Evolutionary conservation across 495 filamentous ascomycete species (phyloP).

Genomic region (Penicillium goetzii): DNA sequence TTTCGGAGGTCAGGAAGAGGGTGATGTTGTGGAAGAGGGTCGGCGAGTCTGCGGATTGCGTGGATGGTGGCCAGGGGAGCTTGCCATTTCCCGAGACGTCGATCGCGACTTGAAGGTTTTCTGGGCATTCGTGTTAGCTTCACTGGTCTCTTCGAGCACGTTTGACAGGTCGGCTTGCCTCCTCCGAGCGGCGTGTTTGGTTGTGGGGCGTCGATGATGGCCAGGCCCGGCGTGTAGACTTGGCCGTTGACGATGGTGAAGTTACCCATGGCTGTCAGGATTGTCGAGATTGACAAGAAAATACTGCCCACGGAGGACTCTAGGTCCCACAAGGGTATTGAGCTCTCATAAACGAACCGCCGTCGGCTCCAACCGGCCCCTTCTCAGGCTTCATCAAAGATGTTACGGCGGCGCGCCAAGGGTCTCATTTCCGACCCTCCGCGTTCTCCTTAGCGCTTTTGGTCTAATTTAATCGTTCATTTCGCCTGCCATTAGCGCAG

Average conservation of each 20-base stretch:
- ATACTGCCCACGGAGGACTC: background rate
- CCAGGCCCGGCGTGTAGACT: constrained; percentile 66
- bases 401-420: constrained; percentile 13
- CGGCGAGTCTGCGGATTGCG: constrained; percentile 37
- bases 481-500: constrained; percentile 15
- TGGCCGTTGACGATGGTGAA: constrained; percentile 62
- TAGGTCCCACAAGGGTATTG: background rate
- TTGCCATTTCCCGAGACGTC: constrained; percentile 68
- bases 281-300: background rate
- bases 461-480: constrained; percentile 21
- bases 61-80: constrained; percentile 58
- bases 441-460: constrained; percentile 23
- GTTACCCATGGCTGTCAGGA: constrained; percentile 22
- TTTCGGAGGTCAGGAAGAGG: constrained; percentile 66
- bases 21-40: constrained; percentile 65
- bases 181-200: constrained; percentile 69
- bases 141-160: background rate
- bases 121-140: constrained; percentile 32
- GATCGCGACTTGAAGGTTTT: constrained; percentile 66
- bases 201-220: constrained; percentile 65
- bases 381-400: constrained; percentile 7
- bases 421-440: constrained; percentile 32
- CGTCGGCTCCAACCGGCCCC: background rate
- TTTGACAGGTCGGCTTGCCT: constrained; percentile 44
- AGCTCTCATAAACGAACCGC: background rate